Conservation (phyloP, 805 yeast genomes). For the Kazachstania martiniae region DNA sequence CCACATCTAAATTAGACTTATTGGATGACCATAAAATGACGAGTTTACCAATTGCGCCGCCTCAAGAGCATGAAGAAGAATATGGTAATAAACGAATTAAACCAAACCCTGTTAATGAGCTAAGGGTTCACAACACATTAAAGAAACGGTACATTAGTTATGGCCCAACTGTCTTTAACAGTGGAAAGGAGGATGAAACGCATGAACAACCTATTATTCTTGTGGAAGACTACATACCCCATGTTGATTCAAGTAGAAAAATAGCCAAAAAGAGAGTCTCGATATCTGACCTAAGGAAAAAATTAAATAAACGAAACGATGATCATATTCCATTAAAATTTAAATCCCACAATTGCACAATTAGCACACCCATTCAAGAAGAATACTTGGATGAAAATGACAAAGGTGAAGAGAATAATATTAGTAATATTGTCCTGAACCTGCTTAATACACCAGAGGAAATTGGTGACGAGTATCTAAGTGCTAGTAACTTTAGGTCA, state of each 20-base stretch:
- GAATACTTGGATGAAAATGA: slow-evolving; percentile 1
- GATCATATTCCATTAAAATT: slow-evolving; percentile 18
- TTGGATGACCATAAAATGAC: slow-evolving; percentile 22
- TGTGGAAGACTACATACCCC: slow-evolving; percentile 23
- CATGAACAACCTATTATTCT: slow-evolving; percentile 18
- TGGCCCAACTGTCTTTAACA: slow-evolving; percentile 1
- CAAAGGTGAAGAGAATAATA: slow-evolving; percentile 3
- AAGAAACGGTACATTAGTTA: slow-evolving; percentile 12
- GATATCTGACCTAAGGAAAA: slow-evolving; percentile 19
- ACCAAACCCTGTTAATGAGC: slow-evolving; percentile 9
- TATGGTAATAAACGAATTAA: slow-evolving; percentile 1
- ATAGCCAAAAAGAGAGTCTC: slow-evolving; percentile 16
- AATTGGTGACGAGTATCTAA: slow-evolving; percentile 15
- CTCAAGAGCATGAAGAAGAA: slow-evolving; percentile 5
- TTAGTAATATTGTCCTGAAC: slow-evolving; percentile 13
- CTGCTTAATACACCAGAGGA: slow-evolving; percentile 5
- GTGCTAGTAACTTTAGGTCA: slow-evolving; percentile 8
- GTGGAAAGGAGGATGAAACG: slow-evolving; percentile 1
- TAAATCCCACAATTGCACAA: slow-evolving; percentile 3
- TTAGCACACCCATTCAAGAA: slow-evolving; percentile 6
- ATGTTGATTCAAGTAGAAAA: slow-evolving; percentile 3
- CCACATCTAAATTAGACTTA: slow-evolving; percentile 23
- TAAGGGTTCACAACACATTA: slow-evolving; percentile 10
- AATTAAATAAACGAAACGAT: slow-evolving; percentile 13
- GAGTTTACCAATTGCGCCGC: slow-evolving; percentile 24